Conservation (phyloP, 306 rosid genomes). For the Quillaja saponaria region DNA sequence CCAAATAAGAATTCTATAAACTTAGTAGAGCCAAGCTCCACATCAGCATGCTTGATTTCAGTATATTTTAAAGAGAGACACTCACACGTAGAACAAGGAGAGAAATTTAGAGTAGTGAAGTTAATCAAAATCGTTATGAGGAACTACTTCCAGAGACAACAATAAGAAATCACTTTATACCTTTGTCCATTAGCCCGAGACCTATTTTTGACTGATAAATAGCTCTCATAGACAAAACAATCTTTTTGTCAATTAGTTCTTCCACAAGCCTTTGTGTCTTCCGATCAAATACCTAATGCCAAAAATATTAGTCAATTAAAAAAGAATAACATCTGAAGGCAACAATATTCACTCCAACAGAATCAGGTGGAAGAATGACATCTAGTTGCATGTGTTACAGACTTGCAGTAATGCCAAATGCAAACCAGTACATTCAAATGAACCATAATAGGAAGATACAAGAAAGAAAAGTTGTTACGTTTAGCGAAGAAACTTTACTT, state of each 20-base stretch:
- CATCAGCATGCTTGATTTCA: not conserved
- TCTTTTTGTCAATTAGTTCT: slow-evolving; percentile 85
- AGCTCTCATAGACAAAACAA: slow-evolving; percentile 96
- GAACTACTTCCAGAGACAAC: slow-evolving; percentile 25
- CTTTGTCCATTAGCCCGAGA: slow-evolving; percentile 83
- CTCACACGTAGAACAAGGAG: not conserved
- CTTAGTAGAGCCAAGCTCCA: not conserved
- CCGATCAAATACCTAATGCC: slow-evolving; percentile 79
- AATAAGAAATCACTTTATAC: slow-evolving; percentile 38
- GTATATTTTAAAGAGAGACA: not conserved
- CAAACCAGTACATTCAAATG: not conserved
- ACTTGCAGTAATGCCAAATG: not conserved
- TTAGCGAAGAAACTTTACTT: too few relatives aligned
- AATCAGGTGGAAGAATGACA: not conserved
- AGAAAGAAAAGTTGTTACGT: too few relatives aligned
- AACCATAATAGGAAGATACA: not conserved
- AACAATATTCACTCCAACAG: not conserved
- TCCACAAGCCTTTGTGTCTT: slow-evolving; percentile 85
- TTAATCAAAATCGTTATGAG: slow-evolving; percentile 1
- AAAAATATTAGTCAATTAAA: slow-evolving; percentile 24
- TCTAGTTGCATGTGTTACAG: not conserved
- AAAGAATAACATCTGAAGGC: slow-evolving; percentile 12
- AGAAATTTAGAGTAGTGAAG: slow-evolving; percentile 11
- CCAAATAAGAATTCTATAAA: too few relatives aligned
- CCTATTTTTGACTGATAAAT: slow-evolving; percentile 95